phyloP scores from a whole-genome alignment of 495 filamentous ascomycete species.

The Penicillium herquei region DNA sequence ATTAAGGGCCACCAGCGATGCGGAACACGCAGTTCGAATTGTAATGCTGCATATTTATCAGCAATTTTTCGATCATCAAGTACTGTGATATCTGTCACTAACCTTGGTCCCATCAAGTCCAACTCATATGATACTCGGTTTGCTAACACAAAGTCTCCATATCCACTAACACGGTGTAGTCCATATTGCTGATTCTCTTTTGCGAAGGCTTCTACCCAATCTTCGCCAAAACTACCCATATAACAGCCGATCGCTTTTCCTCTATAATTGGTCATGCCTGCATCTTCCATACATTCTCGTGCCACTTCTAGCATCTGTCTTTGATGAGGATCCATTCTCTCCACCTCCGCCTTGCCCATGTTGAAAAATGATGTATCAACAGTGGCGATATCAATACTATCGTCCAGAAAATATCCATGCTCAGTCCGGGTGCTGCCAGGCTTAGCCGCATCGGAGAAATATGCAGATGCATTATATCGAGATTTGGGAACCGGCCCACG shows the following conservation, averaged over 20 bases:
- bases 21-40: conserved; percentile 37
- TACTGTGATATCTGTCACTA: conserved; percentile 11
- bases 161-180: conserved; percentile 14
- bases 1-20: conserved; percentile 31
- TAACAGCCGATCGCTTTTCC: conserved; percentile 45
- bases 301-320: conserved; percentile 20
- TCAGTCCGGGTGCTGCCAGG: conserved; percentile 20
- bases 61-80: not conserved
- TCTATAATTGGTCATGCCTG: conserved; percentile 39
- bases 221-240: conserved; percentile 46
- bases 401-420: conserved; percentile 52
- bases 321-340: conserved; percentile 11
- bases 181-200: conserved; percentile 18
- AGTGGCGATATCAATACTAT: conserved; percentile 17
- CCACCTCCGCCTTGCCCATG: not conserved
- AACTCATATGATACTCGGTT: conserved; percentile 37
- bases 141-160: conserved; percentile 31
- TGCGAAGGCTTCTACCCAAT: conserved; percentile 22
- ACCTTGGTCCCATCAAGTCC: conserved; percentile 32
- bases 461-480: conserved; percentile 24
- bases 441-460: conserved; percentile 14
- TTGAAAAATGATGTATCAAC: conserved; percentile 30
- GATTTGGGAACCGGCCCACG: conserved; percentile 27
- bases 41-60: conserved; percentile 2
- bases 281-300: conserved; percentile 27